Evolutionary conservation across 2,329 filamentous ascomycete species (phyloP), one percentile per base, ranked within the genome.

Genomic region (Alternaria angustiovoidea): DNA sequence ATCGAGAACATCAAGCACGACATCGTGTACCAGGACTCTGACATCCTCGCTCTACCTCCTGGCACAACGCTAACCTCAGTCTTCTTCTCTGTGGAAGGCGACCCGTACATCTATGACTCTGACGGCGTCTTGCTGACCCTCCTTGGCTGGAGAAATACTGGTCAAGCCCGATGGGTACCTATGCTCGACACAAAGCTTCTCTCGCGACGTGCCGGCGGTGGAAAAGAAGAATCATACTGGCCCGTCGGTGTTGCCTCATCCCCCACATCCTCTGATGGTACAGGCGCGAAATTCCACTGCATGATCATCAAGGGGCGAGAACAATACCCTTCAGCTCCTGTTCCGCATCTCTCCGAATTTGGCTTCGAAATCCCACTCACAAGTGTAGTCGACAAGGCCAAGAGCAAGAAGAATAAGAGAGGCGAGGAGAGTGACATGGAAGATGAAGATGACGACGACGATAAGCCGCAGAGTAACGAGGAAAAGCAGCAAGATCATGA

Each of bases 221-320:
- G 90, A 59, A 97, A 97, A 78, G 87, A 91, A 65, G 95, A 99
- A 80, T 87, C 85, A 0, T 99, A 99, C 82, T 99, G 94, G 87
- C 95, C 95, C 1, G 92, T 99, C 32, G 95, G 95, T 1, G 94
- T 98, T 1, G 93, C 94, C 2, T 89, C 94, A 70, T 86, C 91
- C 2, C 52, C 51, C 5, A 51, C 57, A 5, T 36, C 55, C 7
- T 41, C 51, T 73, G 94, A 93, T 1, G 92, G 97, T 1, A 92
- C 93, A 6, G 89, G 94, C 73, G 86, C 91, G 71, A 94, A 91
- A 73, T 99, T 99, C 79, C 94, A 98, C 84, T 99, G 96, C 81
- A 97, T 99, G 80, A 98, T 99, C 71, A 89, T 99, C 74, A 99
- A 99, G 81, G 95, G 95, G 64, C 91, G 91, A 36, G 95, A 99